Evolutionary conservation across 768 basidiomycete species (phyloP).

Genomic region (Lentinula edodes): DNA sequence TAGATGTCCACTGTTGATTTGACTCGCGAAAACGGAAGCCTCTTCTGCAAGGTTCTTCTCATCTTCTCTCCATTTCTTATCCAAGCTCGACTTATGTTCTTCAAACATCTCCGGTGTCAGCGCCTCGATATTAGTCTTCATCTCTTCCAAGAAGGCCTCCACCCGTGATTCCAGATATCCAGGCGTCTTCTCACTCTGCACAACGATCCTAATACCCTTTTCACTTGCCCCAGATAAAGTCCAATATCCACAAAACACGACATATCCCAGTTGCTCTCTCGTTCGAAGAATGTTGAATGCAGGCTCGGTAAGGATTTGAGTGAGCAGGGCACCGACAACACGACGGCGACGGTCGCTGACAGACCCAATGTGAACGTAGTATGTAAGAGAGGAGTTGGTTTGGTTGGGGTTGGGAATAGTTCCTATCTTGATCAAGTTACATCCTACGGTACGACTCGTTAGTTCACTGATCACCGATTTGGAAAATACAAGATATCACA

Average conservation of each 20-base stretch:
- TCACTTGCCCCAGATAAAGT: conserved; percentile 58
- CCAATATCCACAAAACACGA: conserved; percentile 64
- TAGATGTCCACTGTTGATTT: conserved; percentile 74
- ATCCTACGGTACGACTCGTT: conserved; percentile 37
- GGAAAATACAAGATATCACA: neutral
- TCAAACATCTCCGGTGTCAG: conserved; percentile 72
- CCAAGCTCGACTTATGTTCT: conserved; percentile 72
- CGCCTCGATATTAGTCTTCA: conserved; percentile 59
- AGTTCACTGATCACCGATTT: neutral
- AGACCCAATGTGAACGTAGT: conserved; percentile 78
- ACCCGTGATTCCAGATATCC: conserved; percentile 82
- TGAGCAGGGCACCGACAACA: conserved; percentile 64
- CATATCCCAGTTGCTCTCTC: conserved; percentile 92
- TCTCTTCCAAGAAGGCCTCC: conserved; percentile 77
- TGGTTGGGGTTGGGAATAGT: conserved; percentile 80
- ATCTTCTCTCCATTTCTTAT: conserved; percentile 78
- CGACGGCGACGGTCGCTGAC: conserved; percentile 58
- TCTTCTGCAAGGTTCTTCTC: conserved; percentile 89
- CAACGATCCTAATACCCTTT: conserved; percentile 72
- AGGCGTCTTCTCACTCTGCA: conserved; percentile 85
- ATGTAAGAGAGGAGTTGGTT: conserved; percentile 81
- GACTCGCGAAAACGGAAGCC: conserved; percentile 55
- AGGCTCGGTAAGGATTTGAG: conserved; percentile 86
- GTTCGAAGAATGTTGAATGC: conserved; percentile 89
- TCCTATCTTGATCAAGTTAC: conserved; percentile 60